Conservation (phyloP, 108 stramenopile species). For the Cyclostephanos tholiformis region DNA sequence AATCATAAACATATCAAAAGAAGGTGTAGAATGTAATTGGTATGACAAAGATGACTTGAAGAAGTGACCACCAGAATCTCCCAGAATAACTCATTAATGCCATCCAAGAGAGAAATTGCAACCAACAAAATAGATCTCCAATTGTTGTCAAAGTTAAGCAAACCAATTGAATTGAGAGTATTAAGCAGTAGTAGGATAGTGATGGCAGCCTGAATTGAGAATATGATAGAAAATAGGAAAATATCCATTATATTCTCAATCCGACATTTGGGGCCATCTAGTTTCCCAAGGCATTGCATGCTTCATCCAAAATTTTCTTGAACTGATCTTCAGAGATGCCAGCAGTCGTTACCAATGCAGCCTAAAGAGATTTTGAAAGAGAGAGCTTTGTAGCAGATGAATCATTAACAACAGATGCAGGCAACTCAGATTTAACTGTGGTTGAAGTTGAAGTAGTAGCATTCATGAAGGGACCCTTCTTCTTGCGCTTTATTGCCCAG, state of each 20-base stretch:
- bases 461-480: background rate
- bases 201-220: conserved; percentile 8
- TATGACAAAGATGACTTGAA: background rate
- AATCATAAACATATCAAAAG: background rate
- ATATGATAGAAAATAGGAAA: background rate
- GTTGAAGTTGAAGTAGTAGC: background rate
- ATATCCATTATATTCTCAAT: background rate
- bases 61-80: background rate
- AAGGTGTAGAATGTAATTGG: conserved; percentile 2
- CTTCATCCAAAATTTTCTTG: conserved; percentile 4
- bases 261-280: conserved; percentile 9
- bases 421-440: background rate
- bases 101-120: background rate
- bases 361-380: background rate
- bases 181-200: background rate
- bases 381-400: background rate
- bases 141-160: background rate
- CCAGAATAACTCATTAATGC: background rate
- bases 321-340: conserved; percentile 3
- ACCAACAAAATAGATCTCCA: background rate
- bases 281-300: conserved; percentile 9
- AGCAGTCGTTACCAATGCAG: background rate
- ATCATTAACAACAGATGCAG: background rate
- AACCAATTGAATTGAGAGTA: too few species aligned
- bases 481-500: too few species aligned